Base-by-base conservation (phyloP, 2,329 filamentous ascomycete species). In the Aspergillus sp. region DNA sequence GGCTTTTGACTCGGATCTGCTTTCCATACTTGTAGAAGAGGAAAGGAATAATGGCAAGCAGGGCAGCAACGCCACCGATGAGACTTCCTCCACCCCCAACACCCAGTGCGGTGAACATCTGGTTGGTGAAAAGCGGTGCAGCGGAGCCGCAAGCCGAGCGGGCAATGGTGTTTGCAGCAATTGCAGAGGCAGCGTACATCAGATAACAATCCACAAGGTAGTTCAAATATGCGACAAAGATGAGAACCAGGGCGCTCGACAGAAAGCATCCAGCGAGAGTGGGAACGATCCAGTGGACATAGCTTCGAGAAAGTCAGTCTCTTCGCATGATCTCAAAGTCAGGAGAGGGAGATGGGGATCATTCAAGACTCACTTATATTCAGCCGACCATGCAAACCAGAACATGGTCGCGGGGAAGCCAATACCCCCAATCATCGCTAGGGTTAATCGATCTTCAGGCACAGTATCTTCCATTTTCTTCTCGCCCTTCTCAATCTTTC, bases 381-480 rank as follows among this genome's bases (percentile, higher is more conserved):
- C 67, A 0, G 71, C 70, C 0, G 68, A 67, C 74, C 75, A 77
- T 4, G 67, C 72, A 48, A 74, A 75, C 68, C 71, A 73, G 55
- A 75, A 75, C n/a, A 75, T 58, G 43, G 73, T 72, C 46, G 63
- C 57, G 1, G 73, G 72, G 3, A 77, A 57, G 3, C 71, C 47
- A 6, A 71, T 52, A 0, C 65, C 68, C 10, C 67, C 70, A 26
- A 73, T 44, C 44, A 75, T 70, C 68, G 74, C 72, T 3, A 71
- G 69, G 0, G 70, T 59, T 1, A 77, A 63, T 41, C 72, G 65
- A 52, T 70, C 68, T 54, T 76, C 73, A 2, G 59, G 59, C 1
- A 55, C 43, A 1, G 59, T 51, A 19, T 19, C 19, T 19, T 19
- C 19, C 19, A 19, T 19, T 19, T 19, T 19, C 4, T 47, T 41